Conservation (phyloP, 1,284 basidiomycete species). For the Chalciporus sp. region DNA sequence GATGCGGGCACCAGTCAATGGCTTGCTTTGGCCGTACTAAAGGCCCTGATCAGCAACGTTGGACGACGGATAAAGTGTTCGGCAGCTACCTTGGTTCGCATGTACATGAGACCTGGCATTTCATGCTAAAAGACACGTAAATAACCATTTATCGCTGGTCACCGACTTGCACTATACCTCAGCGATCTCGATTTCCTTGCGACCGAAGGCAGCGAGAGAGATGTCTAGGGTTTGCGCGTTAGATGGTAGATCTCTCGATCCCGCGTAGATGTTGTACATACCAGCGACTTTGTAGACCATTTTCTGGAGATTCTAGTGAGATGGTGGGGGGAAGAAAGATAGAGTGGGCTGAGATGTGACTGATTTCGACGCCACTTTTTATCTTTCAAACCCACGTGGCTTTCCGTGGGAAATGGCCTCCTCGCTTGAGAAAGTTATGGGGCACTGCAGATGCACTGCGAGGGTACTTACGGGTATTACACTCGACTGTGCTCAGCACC, state of each 20-base stretch:
- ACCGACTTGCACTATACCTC: slow-evolving; percentile 56
- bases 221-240: slow-evolving; percentile 60
- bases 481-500: no score
- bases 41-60: slow-evolving; percentile 14
- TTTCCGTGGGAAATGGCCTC: slow-evolving; percentile 29
- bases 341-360: slow-evolving; percentile 38
- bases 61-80: not conserved
- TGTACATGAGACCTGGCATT: slow-evolving; percentile 93
- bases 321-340: slow-evolving; percentile 38
- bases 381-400: slow-evolving; percentile 31
- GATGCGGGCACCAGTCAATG: slow-evolving; percentile 94
- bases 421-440: slow-evolving; percentile 16
- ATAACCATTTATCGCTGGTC: slow-evolving; percentile 15
- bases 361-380: slow-evolving; percentile 39
- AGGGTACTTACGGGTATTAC: not conserved
- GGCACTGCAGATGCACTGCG: no score
- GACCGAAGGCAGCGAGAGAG: slow-evolving; percentile 95
- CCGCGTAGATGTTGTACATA: slow-evolving; percentile 32
- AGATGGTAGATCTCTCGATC: slow-evolving; percentile 3
- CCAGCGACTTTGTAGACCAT: slow-evolving; percentile 89
- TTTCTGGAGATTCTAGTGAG: slow-evolving; percentile 34
- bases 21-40: slow-evolving; percentile 82
- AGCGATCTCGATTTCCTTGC: slow-evolving; percentile 98
- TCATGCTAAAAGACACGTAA: slow-evolving; percentile 60
- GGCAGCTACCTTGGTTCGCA: slow-evolving; percentile 73